A percentile compares a stretch with the other conserved stretches of the same genome.
These are phyloP conservation scores for Talaromyces amestolkiae DNA, from an alignment of 2,329 filamentous ascomycete species.

Conservation along the genomic window DNA sequence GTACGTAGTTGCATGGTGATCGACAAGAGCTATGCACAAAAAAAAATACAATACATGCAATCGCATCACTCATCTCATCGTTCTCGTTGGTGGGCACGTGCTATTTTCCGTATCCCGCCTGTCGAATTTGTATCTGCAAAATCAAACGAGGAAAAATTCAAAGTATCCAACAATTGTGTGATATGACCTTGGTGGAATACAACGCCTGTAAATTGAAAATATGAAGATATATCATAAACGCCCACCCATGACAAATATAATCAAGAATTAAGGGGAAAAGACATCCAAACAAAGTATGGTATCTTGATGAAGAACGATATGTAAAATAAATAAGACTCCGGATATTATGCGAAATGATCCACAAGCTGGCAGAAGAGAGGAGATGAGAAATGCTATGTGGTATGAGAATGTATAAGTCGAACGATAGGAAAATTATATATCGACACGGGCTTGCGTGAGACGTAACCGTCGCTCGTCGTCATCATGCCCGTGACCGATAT, in stretches of 20 bases:
- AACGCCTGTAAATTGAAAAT: neutral
- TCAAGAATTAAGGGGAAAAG: neutral
- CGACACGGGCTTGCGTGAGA: conserved; percentile 40
- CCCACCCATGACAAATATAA: conserved; percentile 7
- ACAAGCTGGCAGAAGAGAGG: neutral
- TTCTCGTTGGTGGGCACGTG: neutral
- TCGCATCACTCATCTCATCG: neutral
- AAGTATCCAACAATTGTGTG: neutral
- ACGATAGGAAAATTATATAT: conserved; percentile 26
- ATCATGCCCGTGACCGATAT: conserved; percentile 26
- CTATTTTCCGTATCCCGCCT: neutral
- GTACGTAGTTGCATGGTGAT: too few species aligned
- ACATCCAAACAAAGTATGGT: conserved; percentile 14
- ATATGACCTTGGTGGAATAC: neutral
- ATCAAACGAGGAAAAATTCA: neutral
- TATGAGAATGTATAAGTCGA: neutral
- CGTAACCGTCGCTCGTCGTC: conserved; percentile 42
- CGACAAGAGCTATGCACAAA: neutral
- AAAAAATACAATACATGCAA: neutral
- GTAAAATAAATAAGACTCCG: neutral
- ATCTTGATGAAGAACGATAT: neutral
- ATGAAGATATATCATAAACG: neutral
- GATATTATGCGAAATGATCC: neutral
- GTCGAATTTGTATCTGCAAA: neutral
- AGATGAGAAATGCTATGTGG: neutral